These are phyloP conservation scores for Bassia scoparia DNA, from an alignment of 148 eudicot genomes.

Conservation along the genomic window DNA sequence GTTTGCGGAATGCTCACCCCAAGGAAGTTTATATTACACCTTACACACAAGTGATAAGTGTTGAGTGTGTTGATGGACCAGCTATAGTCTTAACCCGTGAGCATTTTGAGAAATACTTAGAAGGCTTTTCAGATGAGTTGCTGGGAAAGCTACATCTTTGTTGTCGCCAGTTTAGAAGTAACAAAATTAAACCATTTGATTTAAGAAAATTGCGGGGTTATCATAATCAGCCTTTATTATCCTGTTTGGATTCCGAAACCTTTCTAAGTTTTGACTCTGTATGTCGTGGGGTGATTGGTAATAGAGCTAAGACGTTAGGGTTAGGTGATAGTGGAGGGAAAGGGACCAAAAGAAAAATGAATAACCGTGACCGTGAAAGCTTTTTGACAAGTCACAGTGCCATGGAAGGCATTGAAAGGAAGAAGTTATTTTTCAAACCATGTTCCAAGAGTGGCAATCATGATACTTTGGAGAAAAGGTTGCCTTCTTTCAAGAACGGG, in stretches of 20 bases:
- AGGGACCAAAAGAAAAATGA: constrained; percentile 70
- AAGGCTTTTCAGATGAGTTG: constrained; percentile 49
- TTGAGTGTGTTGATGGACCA: constrained; percentile 93
- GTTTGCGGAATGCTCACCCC: constrained; percentile 68
- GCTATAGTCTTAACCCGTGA: constrained; percentile 81
- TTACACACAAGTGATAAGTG: constrained; percentile 85
- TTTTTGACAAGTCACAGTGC: constrained; percentile 26
- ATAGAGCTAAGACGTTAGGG: constrained; percentile 44
- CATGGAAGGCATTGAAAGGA: constrained; percentile 26
- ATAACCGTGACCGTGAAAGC: constrained; percentile 36
- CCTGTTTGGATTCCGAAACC: constrained; percentile 61
- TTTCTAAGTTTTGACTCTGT: constrained; percentile 28
- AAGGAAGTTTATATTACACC: constrained; percentile 95
- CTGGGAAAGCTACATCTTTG: constrained; percentile 69
- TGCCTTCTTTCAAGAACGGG: constrained; percentile 37
- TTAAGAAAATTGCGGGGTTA: constrained; percentile 81
- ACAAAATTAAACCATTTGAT: constrained; percentile 79
- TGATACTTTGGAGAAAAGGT: constrained; percentile 29
- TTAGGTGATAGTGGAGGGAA: constrained; percentile 43
- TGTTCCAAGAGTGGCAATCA: constrained; percentile 35
- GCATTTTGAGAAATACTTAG: constrained; percentile 73
- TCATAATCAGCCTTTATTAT: constrained; percentile 67
- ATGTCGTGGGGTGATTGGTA: constrained; percentile 19
- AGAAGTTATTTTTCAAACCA: constrained; percentile 28
- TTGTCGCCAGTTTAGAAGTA: constrained; percentile 71